Base-by-base conservation (phyloP, 1,284 basidiomycete genomes). In the Singerocomus inundabilis region DNA sequence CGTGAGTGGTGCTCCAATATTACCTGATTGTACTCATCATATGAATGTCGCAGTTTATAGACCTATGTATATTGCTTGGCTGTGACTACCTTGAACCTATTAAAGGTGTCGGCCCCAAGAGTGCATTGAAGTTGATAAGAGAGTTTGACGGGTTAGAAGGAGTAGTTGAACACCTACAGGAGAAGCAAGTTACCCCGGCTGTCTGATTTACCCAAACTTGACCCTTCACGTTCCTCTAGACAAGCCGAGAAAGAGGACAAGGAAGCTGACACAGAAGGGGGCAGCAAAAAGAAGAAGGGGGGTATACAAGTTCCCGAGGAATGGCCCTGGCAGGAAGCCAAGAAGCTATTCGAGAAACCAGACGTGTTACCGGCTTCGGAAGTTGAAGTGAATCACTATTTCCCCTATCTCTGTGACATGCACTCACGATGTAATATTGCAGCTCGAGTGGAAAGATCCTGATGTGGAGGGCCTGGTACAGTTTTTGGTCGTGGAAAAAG, bases 81-180 rank as follows among this genome's bases (percentile, higher is more conserved):
- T 99, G 97, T 60, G 97, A 99, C 69, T 99, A 99, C 70, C 84
- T 99, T 33, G 95, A 98, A 58, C 95, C 94, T 1, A 93, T 99
- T 62, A 93, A 85, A 63, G 96, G 96, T 1, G 76, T 99, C 31
- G 97, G 97, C 1, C 91, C 97, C 15, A 98, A 98, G 69, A 95
- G 89, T 4, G 97, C 96, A 1, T 76, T 98, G 48, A 99, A 98
- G 70, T 81, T 98, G 24, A 82, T 99, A 49, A 78, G 89, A 54
- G 96, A 99, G 63, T 77, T 93, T 60, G 85, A 85, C n/a, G 79
- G 78, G 5, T 76, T 99, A n/a, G 84, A 78, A 38, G 80, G 77
- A 7, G 86, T 98, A n/a, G 74, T 98, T 31, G 81, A 88, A 52
- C 86, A 93, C 64, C 73, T 99, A 28, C 78, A 82, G 45, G 87